Conservation (phyloP, 2,329 filamentous ascomycete species). For the Parasarocladium wereldwijsianum region DNA sequence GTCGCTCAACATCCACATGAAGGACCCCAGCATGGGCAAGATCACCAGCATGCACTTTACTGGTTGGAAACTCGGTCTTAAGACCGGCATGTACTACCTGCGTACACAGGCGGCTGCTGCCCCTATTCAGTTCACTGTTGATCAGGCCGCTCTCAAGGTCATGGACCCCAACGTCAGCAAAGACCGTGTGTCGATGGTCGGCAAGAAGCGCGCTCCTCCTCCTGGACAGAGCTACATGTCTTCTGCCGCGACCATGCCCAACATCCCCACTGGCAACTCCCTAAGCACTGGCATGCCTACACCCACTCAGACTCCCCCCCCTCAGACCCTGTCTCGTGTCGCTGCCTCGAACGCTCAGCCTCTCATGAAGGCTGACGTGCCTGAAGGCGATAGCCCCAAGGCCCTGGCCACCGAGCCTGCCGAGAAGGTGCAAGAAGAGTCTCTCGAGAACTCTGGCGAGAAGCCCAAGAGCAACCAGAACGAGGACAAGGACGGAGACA, state of each 20-base stretch:
- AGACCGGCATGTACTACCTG: conserved; percentile 99
- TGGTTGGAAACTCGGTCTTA: conserved; percentile 96
- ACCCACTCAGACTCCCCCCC: conserved; percentile 50
- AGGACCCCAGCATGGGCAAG: conserved; percentile 98
- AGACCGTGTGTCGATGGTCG: conserved; percentile 26
- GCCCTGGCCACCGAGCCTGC: conserved; percentile 58
- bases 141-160: conserved; percentile 86
- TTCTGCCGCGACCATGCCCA: conserved; percentile 47
- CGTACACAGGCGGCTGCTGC: conserved; percentile 93
- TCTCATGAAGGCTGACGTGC: conserved; percentile 61
- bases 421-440: conserved; percentile 47
- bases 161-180: conserved; percentile 66
- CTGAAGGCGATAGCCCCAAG: conserved; percentile 68
- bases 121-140: conserved; percentile 97
- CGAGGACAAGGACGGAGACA: conserved; percentile 60
- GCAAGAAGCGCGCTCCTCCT: conserved; percentile 57
- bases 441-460: conserved; percentile 37
- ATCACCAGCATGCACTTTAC: conserved; percentile 99
- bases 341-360: conserved; percentile 46
- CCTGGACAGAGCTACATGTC: conserved; percentile 38
- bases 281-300: conserved; percentile 46
- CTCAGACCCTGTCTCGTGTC: conserved; percentile 24
- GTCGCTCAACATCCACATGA: conserved; percentile 98
- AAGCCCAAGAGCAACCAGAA: conserved; percentile 42
- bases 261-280: conserved; percentile 45